Conservation (phyloP, 305 asterid genomes). For the Fraxinus sp. region DNA sequence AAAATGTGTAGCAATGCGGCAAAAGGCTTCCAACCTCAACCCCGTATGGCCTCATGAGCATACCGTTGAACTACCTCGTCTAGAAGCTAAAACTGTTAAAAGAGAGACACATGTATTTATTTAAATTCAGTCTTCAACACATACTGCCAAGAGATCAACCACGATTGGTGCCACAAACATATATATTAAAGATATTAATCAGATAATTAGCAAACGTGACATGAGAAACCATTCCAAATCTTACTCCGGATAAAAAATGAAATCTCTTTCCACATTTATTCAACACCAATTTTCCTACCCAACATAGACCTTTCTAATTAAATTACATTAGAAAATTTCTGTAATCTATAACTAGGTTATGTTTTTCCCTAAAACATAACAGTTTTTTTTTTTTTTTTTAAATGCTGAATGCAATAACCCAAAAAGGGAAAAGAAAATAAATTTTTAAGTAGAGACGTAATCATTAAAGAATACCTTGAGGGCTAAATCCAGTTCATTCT, state of each 20-base stretch:
- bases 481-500: conserved; percentile 58
- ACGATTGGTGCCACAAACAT: background rate
- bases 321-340: background rate
- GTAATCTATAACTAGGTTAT: background rate
- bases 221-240: background rate
- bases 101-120: background rate
- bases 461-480: conserved; percentile 38
- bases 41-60: background rate
- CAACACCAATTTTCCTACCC: background rate
- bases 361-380: background rate
- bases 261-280: background rate
- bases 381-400: background rate
- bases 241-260: background rate
- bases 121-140: background rate
- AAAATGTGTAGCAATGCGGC: background rate
- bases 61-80: background rate
- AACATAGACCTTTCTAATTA: background rate
- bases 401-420: background rate
- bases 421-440: background rate
- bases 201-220: background rate
- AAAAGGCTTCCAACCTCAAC: background rate
- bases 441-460: background rate
- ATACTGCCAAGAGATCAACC: background rate
- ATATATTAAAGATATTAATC: too few relatives aligned
- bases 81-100: background rate